Conservation (phyloP, 1,284 basidiomycete genomes). For the Mrakiaceae sp. region DNA sequence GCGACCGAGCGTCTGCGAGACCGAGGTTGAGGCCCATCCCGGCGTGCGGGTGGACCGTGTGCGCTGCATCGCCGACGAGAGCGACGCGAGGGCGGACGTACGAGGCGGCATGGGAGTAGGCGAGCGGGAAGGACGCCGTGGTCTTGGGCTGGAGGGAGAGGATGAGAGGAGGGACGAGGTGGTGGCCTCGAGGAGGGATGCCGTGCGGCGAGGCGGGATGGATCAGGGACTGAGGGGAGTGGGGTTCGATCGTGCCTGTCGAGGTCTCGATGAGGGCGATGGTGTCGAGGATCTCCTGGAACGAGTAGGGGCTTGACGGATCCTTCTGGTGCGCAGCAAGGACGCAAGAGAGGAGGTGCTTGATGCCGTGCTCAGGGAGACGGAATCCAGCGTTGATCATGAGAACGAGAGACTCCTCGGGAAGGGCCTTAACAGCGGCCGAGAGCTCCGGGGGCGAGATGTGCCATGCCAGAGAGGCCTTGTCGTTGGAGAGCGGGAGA, state of each 20-base stretch:
- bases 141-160: slow-evolving; percentile 60
- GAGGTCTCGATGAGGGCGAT: slow-evolving; percentile 42
- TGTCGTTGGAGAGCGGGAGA: slow-evolving; percentile 61
- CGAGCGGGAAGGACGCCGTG: slow-evolving; percentile 80
- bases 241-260: slow-evolving; percentile 45
- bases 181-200: slow-evolving; percentile 52
- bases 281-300: slow-evolving; percentile 22
- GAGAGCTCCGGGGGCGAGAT: slow-evolving; percentile 63
- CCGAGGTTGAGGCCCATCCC: slow-evolving; percentile 95
- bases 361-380: slow-evolving; percentile 63
- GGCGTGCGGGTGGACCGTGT: slow-evolving; percentile 91
- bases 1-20: slow-evolving; percentile 66
- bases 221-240: slow-evolving; percentile 47
- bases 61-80: slow-evolving; percentile 91
- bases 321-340: slow-evolving; percentile 12
- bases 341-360: slow-evolving; percentile 41
- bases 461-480: slow-evolving; percentile 91
- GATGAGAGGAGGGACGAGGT: slow-evolving; percentile 60
- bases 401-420: slow-evolving; percentile 51
- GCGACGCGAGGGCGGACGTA: slow-evolving; percentile 78
- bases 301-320: background rate
- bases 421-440: slow-evolving; percentile 55
- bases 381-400: slow-evolving; percentile 91
- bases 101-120: slow-evolving; percentile 72
- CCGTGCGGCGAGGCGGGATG: slow-evolving; percentile 30